phyloP scores from a whole-genome alignment of 2,329 filamentous ascomycete genomes.

The Thielaviopsis cerberus region DNA sequence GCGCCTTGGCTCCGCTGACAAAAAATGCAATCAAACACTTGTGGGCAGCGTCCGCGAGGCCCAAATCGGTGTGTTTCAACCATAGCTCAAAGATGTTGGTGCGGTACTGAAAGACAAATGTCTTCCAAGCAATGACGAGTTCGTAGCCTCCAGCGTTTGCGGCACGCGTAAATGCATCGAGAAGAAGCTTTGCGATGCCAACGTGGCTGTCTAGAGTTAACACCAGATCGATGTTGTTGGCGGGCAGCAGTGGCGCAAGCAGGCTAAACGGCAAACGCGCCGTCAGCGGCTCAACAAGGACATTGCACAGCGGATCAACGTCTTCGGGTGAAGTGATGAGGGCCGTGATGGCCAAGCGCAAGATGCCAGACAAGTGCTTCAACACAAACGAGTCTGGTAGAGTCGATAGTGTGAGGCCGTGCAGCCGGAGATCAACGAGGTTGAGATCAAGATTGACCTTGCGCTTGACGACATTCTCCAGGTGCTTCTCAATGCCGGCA shows the following conservation, averaged over 20 bases:
- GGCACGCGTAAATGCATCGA: slow-evolving; percentile 1
- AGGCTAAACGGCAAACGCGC: slow-evolving; percentile 1
- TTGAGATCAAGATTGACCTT: not conserved
- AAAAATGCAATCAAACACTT: slow-evolving; percentile 3
- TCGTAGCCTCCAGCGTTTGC: not conserved
- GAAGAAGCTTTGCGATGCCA: slow-evolving; percentile 1
- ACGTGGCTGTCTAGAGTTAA: not conserved
- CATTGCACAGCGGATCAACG: slow-evolving; percentile 1
- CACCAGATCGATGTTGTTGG: slow-evolving; percentile 3
- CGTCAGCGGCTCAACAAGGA: slow-evolving; percentile 1
- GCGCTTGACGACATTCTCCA: slow-evolving; percentile 1
- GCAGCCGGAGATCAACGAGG: not conserved
- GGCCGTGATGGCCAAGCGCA: slow-evolving; percentile 5
- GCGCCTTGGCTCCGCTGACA: not conserved
- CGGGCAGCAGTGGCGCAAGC: slow-evolving; percentile 1
- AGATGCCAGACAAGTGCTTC: slow-evolving; percentile 3
- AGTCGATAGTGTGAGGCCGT: not conserved
- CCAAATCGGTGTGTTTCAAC: slow-evolving; percentile 3
- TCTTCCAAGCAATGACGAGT: slow-evolving; percentile 3
- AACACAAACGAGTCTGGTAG: slow-evolving; percentile 2
- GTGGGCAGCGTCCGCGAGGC: slow-evolving; percentile 1
- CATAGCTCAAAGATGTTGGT: slow-evolving; percentile 7
- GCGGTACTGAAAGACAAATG: not conserved
- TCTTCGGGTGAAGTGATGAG: not conserved
- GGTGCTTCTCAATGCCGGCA: slow-evolving; percentile 3